phyloP scores from a whole-genome alignment of 179 eudicot genomes.

The Sideroxylon spinosum region DNA sequence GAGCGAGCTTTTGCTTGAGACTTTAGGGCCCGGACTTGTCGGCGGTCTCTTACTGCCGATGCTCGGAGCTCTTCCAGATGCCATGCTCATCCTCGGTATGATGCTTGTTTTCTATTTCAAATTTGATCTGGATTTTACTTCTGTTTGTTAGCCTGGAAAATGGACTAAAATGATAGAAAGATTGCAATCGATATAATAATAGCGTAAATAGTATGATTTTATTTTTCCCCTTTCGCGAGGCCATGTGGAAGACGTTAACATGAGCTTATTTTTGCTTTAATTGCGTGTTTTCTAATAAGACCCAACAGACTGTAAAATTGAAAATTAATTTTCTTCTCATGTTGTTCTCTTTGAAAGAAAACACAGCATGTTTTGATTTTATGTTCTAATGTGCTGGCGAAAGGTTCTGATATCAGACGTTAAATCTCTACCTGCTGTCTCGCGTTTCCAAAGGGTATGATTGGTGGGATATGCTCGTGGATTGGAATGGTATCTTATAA shows the following conservation, averaged over 20 bases:
- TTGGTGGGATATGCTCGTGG: too few relatives aligned
- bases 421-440: too few relatives aligned
- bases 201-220: too few relatives aligned
- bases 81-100: conserved; percentile 81
- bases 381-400: conserved; percentile 4
- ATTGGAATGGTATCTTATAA: too few relatives aligned
- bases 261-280: neutral
- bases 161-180: neutral
- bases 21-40: conserved; percentile 71
- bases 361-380: neutral
- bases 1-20: conserved; percentile 71
- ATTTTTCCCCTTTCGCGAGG: too few relatives aligned
- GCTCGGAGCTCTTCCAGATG: conserved; percentile 90
- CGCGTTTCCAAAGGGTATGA: too few relatives aligned
- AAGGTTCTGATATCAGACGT: neutral
- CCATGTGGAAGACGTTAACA: too few relatives aligned
- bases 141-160: conserved; percentile 3
- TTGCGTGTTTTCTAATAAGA: neutral
- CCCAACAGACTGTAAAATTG: neutral
- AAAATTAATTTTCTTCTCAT: neutral
- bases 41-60: conserved; percentile 79
- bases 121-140: neutral
- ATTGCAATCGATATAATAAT: neutral
- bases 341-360: neutral
- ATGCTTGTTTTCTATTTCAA: neutral